These are phyloP conservation scores for Aspergillus oerlinghausenensis DNA, from an alignment of 2,329 filamentous ascomycete genomes.

Conservation along the genomic window DNA sequence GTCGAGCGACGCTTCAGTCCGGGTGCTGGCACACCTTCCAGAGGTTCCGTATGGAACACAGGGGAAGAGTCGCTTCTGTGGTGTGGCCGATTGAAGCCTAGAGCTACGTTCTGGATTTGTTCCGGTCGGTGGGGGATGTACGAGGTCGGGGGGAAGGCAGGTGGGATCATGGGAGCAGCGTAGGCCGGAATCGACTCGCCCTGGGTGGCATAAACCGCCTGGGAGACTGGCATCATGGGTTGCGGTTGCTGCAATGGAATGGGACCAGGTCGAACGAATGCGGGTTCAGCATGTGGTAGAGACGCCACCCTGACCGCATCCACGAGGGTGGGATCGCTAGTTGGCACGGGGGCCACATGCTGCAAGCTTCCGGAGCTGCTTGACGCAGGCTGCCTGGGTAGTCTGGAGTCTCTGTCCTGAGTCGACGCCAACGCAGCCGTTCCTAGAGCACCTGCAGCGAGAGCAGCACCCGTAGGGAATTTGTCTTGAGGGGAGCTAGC, in stretches of 20 bases:
- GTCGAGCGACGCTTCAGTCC: conserved; percentile 31
- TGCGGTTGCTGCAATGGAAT: conserved; percentile 81
- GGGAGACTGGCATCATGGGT: conserved; percentile 68
- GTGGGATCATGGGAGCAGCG: conserved; percentile 36
- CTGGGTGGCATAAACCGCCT: conserved; percentile 57
- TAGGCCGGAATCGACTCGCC: conserved; percentile 37
- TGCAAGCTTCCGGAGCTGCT: conserved; percentile 47
- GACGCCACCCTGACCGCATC: conserved; percentile 46
- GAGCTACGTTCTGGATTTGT: conserved; percentile 4
- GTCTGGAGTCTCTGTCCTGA: conserved; percentile 23
- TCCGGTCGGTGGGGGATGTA: conserved; percentile 16
- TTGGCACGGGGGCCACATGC: conserved; percentile 62
- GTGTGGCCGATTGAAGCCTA: conserved; percentile 9
- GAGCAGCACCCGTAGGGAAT: conserved; percentile 29
- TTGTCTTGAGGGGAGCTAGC: conserved; percentile 14
- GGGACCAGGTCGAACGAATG: conserved; percentile 49
- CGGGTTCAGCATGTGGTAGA: conserved; percentile 21
- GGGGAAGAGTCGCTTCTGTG: conserved; percentile 47
- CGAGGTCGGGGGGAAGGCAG: conserved; percentile 28
- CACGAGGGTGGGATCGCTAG: conserved; percentile 60
- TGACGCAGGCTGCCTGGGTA: conserved; percentile 22
- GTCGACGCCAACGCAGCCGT: conserved; percentile 39
- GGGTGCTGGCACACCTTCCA: conserved; percentile 17
- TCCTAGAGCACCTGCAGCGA: conserved; percentile 40
- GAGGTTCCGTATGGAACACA: conserved; percentile 30